phyloP scores from a whole-genome alignment of 2,329 filamentous ascomycete species.

The Lasiodiplodia sp. region DNA sequence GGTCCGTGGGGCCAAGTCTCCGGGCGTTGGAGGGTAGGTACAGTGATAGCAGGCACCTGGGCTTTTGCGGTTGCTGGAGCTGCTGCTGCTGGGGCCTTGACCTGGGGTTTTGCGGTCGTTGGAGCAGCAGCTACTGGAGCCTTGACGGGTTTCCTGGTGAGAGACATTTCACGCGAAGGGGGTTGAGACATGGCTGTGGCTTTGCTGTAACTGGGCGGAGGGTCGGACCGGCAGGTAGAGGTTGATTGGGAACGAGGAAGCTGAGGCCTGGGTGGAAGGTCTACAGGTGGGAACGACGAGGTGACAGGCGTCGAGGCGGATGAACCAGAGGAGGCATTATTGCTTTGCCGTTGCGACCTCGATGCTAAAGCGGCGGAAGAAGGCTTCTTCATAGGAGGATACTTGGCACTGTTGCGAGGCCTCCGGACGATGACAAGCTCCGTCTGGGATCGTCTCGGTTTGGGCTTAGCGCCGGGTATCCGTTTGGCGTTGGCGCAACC shows the following conservation, averaged over 20 bases:
- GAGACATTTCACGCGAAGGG: conserved; percentile 5
- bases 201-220: conserved; percentile 12
- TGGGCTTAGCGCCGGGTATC: background rate
- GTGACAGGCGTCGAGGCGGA: conserved; percentile 12
- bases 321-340: conserved; percentile 19
- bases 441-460: conserved; percentile 35
- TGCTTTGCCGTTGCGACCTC: background rate
- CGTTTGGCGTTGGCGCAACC: conserved; percentile 2
- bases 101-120: background rate
- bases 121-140: background rate
- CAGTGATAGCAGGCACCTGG: background rate
- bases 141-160: conserved; percentile 11
- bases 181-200: conserved; percentile 12
- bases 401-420: conserved; percentile 40
- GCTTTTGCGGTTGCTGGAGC: background rate
- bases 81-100: background rate
- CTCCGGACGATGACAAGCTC: conserved; percentile 46
- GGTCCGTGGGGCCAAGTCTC: conserved; percentile 19
- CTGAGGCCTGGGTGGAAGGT: conserved; percentile 1
- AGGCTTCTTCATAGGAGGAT: background rate
- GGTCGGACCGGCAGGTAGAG: background rate
- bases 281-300: conserved; percentile 21
- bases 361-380: background rate
- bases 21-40: background rate
- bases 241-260: conserved; percentile 21